Percentiles rank a stretch among this genome's conserved stretches.
Evolutionary conservation across 306 rosid genomes (phyloP).

Genomic region (Citrullus mucosospermus): DNA sequence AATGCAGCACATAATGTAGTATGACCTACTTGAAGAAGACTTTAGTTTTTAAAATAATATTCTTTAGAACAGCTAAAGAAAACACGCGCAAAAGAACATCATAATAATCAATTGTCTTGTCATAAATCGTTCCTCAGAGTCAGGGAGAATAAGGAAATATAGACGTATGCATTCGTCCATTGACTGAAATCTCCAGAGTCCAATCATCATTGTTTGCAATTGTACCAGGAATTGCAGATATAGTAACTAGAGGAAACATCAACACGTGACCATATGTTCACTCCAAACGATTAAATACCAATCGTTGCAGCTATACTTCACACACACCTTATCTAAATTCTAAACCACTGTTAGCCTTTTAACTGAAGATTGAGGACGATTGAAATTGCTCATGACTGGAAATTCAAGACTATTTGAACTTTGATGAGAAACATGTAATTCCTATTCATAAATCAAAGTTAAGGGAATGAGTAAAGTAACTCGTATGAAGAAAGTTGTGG

Average conservation of each 20-base stretch:
- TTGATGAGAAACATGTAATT: neutral
- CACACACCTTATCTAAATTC: neutral
- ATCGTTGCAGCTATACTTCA: neutral
- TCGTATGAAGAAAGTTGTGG: neutral
- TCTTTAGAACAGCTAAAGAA: neutral
- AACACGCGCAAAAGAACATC: neutral
- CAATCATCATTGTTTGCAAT: neutral
- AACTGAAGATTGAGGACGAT: neutral
- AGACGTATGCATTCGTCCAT: neutral
- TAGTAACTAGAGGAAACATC: neutral
- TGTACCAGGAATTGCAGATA: neutral
- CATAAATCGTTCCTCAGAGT: neutral
- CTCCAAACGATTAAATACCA: neutral
- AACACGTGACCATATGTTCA: neutral
- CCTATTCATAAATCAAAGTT: neutral
- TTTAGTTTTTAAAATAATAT: neutral
- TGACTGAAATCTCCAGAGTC: neutral
- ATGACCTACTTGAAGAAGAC: neutral
- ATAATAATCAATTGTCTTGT: neutral
- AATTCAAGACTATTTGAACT: neutral
- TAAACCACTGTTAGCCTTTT: neutral
- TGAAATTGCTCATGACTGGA: neutral
- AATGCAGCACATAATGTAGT: neutral
- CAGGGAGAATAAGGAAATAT: neutral
- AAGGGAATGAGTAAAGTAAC: neutral